Evolutionary conservation across 805 yeast genomes (phyloP).

Genomic region (Candida tammaniensis): DNA sequence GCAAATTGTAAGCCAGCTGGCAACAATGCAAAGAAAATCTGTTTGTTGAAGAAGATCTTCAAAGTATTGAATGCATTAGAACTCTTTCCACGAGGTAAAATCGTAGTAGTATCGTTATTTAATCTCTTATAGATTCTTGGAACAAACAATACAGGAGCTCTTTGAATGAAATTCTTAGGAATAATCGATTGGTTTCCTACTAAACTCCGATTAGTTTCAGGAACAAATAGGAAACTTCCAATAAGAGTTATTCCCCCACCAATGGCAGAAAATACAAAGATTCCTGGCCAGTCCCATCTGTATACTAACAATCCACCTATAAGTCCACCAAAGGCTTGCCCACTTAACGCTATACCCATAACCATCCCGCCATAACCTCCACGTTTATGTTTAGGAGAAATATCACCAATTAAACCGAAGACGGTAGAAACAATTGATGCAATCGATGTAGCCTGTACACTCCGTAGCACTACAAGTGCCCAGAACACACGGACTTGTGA

Average conservation of each 20-base stretch:
- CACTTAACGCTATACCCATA: conserved; percentile 60
- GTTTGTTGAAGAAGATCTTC: conserved; percentile 36
- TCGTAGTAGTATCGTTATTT: conserved; percentile 29
- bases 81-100: neutral
- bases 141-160: conserved; percentile 41
- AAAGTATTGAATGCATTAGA: conserved; percentile 30
- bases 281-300: conserved; percentile 59
- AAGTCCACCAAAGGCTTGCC: conserved; percentile 76
- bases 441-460: conserved; percentile 68
- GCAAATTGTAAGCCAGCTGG: conserved; percentile 62
- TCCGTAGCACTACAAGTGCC: conserved; percentile 57
- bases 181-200: conserved; percentile 69
- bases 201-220: conserved; percentile 69
- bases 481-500: conserved; percentile 55
- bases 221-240: conserved; percentile 36
- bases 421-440: conserved; percentile 69
- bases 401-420: conserved; percentile 69
- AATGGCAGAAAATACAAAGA: conserved; percentile 68
- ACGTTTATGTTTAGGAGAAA: conserved; percentile 58
- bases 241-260: conserved; percentile 48
- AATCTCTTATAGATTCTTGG: conserved; percentile 20
- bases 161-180: conserved; percentile 41
- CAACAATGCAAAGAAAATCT: conserved; percentile 46
- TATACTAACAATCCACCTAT: conserved; percentile 45
- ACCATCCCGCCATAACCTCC: conserved; percentile 65